Conservation (phyloP, 2,329 filamentous ascomycete species). For the Xylariales sp. region DNA sequence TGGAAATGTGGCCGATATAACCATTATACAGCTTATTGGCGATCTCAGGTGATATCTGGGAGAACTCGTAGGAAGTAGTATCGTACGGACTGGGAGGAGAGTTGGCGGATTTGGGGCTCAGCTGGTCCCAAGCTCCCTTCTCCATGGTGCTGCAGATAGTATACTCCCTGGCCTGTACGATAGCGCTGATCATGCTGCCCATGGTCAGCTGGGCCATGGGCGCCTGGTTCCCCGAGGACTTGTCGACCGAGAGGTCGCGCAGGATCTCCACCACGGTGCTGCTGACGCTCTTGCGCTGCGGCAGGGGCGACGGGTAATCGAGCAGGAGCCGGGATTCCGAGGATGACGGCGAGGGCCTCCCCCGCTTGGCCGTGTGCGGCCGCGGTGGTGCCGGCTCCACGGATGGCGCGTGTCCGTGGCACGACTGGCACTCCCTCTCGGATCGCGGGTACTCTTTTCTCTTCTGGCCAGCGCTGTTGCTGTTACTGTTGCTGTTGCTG, state of each 20-base stretch:
- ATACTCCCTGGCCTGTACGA: constrained; percentile 14
- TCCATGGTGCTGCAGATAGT: not conserved
- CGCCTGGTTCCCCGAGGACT: constrained; percentile 17
- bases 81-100: constrained; percentile 1
- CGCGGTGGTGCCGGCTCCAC: not conserved
- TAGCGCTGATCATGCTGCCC: constrained; percentile 14
- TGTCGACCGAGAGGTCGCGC: constrained; percentile 16
- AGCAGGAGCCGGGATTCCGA: constrained; percentile 2
- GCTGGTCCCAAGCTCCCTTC: constrained; percentile 7
- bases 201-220: constrained; percentile 18
- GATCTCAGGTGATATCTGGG: constrained; percentile 14
- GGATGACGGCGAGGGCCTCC: constrained; percentile 4
- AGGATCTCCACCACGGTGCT: constrained; percentile 14
- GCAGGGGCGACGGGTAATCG: constrained; percentile 3
- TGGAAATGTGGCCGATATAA: constrained; percentile 20
- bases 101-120: constrained; percentile 9
- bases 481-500: too few relatives aligned
- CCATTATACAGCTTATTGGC: constrained; percentile 18
- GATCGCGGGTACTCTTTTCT: too few relatives aligned
- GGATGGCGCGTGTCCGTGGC: not conserved
- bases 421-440: too few relatives aligned
- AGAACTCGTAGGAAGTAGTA: constrained; percentile 9
- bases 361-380: too few relatives aligned
- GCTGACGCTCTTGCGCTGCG: constrained; percentile 6
- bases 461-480: too few relatives aligned